Evolutionary conservation across 352 stramenopile species (phyloP).

Genomic region (Phytopythium boreale): DNA sequence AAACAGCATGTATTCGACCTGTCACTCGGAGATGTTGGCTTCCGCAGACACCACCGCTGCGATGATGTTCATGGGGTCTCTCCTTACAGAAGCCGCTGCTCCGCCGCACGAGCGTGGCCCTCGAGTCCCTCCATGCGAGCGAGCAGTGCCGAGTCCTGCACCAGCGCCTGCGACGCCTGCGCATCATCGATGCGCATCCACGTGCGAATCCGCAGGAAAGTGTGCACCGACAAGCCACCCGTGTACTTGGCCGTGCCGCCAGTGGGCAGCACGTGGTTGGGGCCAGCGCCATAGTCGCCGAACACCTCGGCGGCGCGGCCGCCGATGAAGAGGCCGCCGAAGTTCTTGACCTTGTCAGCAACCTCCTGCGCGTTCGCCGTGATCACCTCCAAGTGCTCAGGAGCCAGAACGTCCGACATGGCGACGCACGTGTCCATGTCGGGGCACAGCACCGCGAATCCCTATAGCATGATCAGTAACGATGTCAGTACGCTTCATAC

Average conservation of each 20-base stretch:
- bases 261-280: constrained; percentile 98
- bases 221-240: constrained; percentile 97
- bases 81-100: constrained; percentile 72
- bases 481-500: background rate
- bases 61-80: background rate
- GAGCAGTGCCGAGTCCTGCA: constrained; percentile 93
- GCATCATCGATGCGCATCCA: constrained; percentile 97
- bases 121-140: constrained; percentile 89
- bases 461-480: constrained; percentile 17
- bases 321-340: constrained; percentile 94
- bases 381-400: constrained; percentile 90
- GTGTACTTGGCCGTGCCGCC: constrained; percentile 97
- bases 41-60: background rate
- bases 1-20: constrained; percentile 26
- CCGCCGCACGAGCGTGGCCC: constrained; percentile 73
- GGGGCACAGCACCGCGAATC: constrained; percentile 75
- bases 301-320: constrained; percentile 93
- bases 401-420: constrained; percentile 85
- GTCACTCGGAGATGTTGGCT: constrained; percentile 9
- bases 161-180: constrained; percentile 74
- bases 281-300: constrained; percentile 98
- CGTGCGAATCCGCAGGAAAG: constrained; percentile 97
- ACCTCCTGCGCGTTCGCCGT: constrained; percentile 89
- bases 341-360: constrained; percentile 71
- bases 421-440: constrained; percentile 70